A percentile compares a stretch with the other conserved stretches of the same genome.
Evolutionary conservation across 2,329 filamentous ascomycete species (phyloP).

Genomic region (Paraphoma chrysanthemicola): DNA sequence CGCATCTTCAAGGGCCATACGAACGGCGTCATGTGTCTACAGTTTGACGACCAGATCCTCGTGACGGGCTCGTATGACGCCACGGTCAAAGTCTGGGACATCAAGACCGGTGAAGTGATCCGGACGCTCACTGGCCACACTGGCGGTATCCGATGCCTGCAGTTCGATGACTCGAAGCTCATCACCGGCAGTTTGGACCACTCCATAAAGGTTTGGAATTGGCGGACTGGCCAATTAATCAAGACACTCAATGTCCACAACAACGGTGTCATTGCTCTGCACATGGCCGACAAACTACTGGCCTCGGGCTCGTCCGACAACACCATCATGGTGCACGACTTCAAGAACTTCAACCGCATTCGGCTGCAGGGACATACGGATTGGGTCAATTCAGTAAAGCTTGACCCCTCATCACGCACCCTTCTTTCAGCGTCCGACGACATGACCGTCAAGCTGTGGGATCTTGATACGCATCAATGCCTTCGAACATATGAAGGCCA

Average conservation of each 20-base stretch:
- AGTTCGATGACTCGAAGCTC: conserved; percentile 91
- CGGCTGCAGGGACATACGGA: conserved; percentile 84
- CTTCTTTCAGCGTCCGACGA: conserved; percentile 95
- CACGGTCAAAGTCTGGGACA: conserved; percentile 95
- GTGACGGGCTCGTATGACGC: conserved; percentile 95
- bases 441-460: conserved; percentile 89
- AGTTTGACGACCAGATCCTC: conserved; percentile 87
- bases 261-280: conserved; percentile 83
- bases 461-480: conserved; percentile 82
- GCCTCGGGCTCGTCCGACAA: conserved; percentile 90
- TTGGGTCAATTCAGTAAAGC: conserved; percentile 95
- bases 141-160: conserved; percentile 82
- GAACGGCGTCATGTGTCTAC: conserved; percentile 82
- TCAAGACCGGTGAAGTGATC: conserved; percentile 84
- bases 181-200: conserved; percentile 89
- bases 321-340: conserved; percentile 92
- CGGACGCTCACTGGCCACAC: conserved; percentile 86
- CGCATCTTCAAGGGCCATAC: conserved; percentile 85
- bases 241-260: conserved; percentile 81
- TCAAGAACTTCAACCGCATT: conserved; percentile 81
- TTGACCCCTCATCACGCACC: conserved; percentile 82
- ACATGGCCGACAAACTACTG: conserved; percentile 84
- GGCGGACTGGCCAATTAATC: conserved; percentile 87
- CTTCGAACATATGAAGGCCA: conserved; percentile 84
- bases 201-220: conserved; percentile 95